These are phyloP conservation scores for Leccinum obscurum DNA, from an alignment of 768 basidiomycete genomes.

Conservation along the genomic window DNA sequence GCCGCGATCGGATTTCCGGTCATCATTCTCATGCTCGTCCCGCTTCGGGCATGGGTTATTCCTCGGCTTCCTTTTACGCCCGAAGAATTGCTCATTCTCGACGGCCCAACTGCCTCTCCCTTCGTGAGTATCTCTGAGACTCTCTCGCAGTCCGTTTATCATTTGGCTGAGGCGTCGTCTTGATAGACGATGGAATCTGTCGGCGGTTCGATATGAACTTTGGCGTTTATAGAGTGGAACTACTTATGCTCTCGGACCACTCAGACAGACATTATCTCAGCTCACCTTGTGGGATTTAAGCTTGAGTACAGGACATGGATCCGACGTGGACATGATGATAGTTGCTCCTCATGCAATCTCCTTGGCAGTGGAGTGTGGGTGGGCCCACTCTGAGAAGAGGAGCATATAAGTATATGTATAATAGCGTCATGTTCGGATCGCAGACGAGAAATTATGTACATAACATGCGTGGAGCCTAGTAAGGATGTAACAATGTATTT, in stretches of 20 bases:
- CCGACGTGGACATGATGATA: no score
- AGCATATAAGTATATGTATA: no score
- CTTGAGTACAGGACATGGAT: no score
- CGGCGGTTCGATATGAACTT: constrained; percentile 31
- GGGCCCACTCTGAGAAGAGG: no score
- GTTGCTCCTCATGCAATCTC: no score
- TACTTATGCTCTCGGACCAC: neutral
- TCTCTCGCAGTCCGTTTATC: neutral
- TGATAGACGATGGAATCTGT: constrained; percentile 46
- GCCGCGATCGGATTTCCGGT: constrained; percentile 92
- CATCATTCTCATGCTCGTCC: constrained; percentile 82
- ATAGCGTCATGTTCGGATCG: no score
- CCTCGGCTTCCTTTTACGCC: constrained; percentile 72
- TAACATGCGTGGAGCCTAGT: no score
- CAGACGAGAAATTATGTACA: no score
- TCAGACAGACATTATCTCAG: neutral
- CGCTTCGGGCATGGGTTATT: constrained; percentile 68
- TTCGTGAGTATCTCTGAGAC: constrained; percentile 53
- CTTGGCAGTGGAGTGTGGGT: no score
- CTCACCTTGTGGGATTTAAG: no score
- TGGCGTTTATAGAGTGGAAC: neutral
- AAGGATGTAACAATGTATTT: no score
- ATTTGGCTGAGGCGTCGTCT: neutral
- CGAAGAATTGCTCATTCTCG: constrained; percentile 82
- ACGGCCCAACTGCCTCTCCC: constrained; percentile 86